Base-by-base conservation (phyloP, 2,329 filamentous ascomycete species). In the Cytospora mali region DNA sequence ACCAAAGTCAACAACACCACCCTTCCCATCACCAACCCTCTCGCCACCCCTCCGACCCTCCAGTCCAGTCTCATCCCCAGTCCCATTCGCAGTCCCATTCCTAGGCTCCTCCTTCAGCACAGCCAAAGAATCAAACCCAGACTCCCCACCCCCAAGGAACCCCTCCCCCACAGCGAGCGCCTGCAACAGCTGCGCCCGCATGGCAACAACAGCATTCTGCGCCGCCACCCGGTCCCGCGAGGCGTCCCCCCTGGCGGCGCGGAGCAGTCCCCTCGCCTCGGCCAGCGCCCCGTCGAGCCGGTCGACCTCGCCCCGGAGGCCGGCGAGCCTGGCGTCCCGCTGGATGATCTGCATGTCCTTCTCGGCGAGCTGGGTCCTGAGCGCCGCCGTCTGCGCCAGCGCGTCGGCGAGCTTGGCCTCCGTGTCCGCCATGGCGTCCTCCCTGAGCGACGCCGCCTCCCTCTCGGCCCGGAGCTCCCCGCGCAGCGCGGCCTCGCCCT, bases 111-210 rank as follows among this genome's bases (percentile, higher is more conserved):
- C 42, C 42, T 46, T 11, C 42, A 10, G 39, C 6, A 42, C 13
- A 46, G 7, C 31, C 3, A 10, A 10, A 23, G 42, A 23, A 13
- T n/a, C n/a, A 9, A n/a, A n/a, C 9, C 23, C 42, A 13, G 42
- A 46, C n/a, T n/a, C 50, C 16, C 23, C 39, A 2, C 28, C 61
- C 4, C 39, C 56, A 18, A 65, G 56, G 52, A 60, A 65, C 39
- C 53, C 64, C 31, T 65, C 64, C 25, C 64, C 62, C 23, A 63
- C 48, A 25, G 31, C 21, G 25, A 65, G n/a, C 13, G 61, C 61
- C 42, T 51, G 53, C 3, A 65, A 13, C 29, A 65, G 35, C 39
- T 63, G 56, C 27, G 50, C 53, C 39, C 64, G 48, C 49, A 65
- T 53, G 4, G 61, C 50, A 16, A 49, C 14, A 1, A 65, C 64